Base-by-base conservation (phyloP, 106 monocot species). In the Dioscorea zingiberensis region DNA sequence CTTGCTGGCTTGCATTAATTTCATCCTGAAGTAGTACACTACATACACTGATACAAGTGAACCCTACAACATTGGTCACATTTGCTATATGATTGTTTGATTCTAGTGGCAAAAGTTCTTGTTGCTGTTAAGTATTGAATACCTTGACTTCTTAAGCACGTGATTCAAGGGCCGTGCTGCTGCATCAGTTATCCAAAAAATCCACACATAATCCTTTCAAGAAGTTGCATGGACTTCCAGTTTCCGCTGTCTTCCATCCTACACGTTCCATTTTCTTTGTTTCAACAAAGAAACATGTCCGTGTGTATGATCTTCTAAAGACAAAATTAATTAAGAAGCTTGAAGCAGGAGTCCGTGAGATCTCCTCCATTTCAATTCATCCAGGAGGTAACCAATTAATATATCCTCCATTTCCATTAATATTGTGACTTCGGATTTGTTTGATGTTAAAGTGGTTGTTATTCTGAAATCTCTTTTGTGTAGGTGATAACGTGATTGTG, bases 401-500 rank as follows among this genome's bases (percentile, higher is more conserved):
- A 22, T 23, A 3, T 56, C 8, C 12, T 56, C 23, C 22, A 18
- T 51, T 63, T 44, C 3, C 21, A 44, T 8, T 44, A 10, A 38
- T 38, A 2, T 1, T 38, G 6, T 38, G 30, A 38, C 38, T 38
- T 38, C 10, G n/a, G 1, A 6, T 1, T 38, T 0, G 10, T 10
- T 6, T 2, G 38, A 38, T 38, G 38, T 38, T 38, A 10, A 38
- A 10, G 38, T 6, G 38, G 4, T 6, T 44, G 21, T 44, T 44
- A 13, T 63, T 21, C 45, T 32, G 16, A 3, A 32, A 38, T 38
- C 22, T 56, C 38, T 30, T 58, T 60, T 27, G 32, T 9, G 23
- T 79, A 99, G 98, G 98, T 78, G 93, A 93, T 58, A 92, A 99
- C 89, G 71, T 99, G 47, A 89, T 99, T 80, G 93, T 93, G 23